Base-by-base conservation (phyloP, 192 early-diverging fungal species). In the Thamnidium elegans region DNA sequence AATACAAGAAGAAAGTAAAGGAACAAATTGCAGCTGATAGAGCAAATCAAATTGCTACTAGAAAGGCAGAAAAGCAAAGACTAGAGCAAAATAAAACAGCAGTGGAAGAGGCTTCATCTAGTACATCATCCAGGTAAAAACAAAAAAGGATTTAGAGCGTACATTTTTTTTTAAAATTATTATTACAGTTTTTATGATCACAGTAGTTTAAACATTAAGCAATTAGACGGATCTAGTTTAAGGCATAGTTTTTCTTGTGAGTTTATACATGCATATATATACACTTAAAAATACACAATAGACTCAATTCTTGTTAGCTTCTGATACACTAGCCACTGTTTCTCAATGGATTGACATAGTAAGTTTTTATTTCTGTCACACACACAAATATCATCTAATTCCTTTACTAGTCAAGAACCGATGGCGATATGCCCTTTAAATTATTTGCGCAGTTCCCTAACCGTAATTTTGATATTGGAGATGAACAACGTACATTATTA, bases 381-480 rank as follows among this genome's bases (percentile, higher is more conserved):
- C 19, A 43, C 19, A 45, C 6, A 26, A 19, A 21, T 20, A 30
- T 15, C 21, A 60, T 19, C 30, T 48, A 21, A 2, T 56, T 3
- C 0, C 36, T 39, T 10, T 10, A 6, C 0, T 50, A 72, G 62
- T 23, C 69, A 32, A 62, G 72, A 17, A 74, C 63, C 17, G 72
- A 74, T 55, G 72, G 72, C 2, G 72, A 74, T 45, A 46, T 26
- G 14, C 72, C 72, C 1, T 74, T 62, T 42, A 74, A 55, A 34
- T 36, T 74, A 14, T 32, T 74, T 17, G 62, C 66, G 14, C 64
- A 68, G 10, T 74, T 69, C 52, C 72, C 72, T 3, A 64, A 54
- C 4, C 60, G 67, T 17, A 63, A 74, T 7, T 74, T 74, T 50
- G 50, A 46, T 21, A 51, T 65, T n/a, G 52, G 63, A 6, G 72